Evolutionary conservation across 805 yeast genomes (phyloP).

Genomic region (Teunomyces barrocoloradensis): DNA sequence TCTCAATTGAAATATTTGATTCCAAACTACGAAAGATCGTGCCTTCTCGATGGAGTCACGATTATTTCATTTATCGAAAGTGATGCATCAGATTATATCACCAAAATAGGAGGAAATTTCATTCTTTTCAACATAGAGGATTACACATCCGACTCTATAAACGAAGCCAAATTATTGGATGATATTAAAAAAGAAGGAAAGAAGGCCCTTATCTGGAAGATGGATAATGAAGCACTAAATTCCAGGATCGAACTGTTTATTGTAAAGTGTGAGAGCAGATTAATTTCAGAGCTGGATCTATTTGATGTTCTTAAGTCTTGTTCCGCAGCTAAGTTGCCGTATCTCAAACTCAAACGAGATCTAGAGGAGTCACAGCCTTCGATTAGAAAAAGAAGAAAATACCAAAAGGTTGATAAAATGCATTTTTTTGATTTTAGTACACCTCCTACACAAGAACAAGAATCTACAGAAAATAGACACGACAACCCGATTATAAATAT

Average conservation of each 20-base stretch:
- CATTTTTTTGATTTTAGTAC: slow-evolving; percentile 32
- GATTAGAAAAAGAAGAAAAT: slow-evolving; percentile 29
- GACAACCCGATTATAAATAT: neutral
- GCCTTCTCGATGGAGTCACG: slow-evolving; percentile 13
- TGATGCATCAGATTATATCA: slow-evolving; percentile 12
- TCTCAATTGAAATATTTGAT: slow-evolving; percentile 7
- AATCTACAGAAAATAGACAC: neutral
- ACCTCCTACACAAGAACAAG: slow-evolving; percentile 1
- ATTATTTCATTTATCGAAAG: slow-evolving; percentile 1
- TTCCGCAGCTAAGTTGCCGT: slow-evolving; percentile 1
- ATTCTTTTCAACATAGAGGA: neutral
- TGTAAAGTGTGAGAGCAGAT: neutral
- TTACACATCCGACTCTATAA: neutral
- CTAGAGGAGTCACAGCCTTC: slow-evolving; percentile 7
- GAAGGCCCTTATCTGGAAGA: neutral
- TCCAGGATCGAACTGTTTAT: neutral
- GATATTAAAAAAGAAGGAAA: slow-evolving; percentile 4
- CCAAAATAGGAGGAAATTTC: slow-evolving; percentile 12
- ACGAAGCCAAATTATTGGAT: slow-evolving; percentile 5
- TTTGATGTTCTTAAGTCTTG: slow-evolving; percentile 8
- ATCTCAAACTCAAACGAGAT: slow-evolving; percentile 3
- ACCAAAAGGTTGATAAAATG: slow-evolving; percentile 30
- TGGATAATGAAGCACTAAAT: neutral
- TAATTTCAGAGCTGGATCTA: slow-evolving; percentile 6
- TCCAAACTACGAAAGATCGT: slow-evolving; percentile 13